Percentiles rank a stretch among this genome's conserved stretches.
Conservation (phyloP, 164 flowering plant species). For the Macadamia tetraphylla region DNA sequence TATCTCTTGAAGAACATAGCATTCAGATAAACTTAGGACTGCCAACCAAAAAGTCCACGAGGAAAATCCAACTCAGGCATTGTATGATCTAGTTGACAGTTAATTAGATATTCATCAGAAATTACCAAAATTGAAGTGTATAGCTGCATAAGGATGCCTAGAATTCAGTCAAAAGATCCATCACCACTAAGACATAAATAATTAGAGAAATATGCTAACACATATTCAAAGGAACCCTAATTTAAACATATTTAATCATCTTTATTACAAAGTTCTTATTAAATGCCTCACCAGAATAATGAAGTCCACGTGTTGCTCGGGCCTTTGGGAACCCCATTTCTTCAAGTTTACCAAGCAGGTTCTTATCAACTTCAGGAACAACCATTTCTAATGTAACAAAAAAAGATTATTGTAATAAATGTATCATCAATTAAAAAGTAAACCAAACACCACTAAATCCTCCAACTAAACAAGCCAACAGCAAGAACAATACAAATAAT, state of each 20-base stretch:
- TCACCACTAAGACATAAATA: background rate
- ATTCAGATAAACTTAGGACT: too few relatives aligned
- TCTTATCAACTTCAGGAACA: constrained; percentile 82
- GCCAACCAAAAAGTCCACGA: too few relatives aligned
- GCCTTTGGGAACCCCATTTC: constrained; percentile 83
- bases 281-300: constrained; percentile 64
- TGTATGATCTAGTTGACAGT: background rate
- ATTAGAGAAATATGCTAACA: background rate
- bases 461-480: background rate
- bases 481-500: background rate
- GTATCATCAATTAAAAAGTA: constrained; percentile 2
- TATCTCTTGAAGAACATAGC: too few relatives aligned
- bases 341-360: constrained; percentile 75
- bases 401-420: background rate
- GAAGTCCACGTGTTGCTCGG: constrained; percentile 83
- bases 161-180: background rate
- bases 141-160: background rate
- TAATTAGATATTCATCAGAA: background rate
- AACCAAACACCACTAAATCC: background rate
- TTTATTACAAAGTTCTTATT: background rate
- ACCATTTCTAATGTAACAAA: constrained; percentile 56
- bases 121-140: background rate
- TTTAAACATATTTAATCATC: background rate
- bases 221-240: background rate
- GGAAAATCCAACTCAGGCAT: too few relatives aligned